Evolutionary conservation across 371 early-diverging fungal genomes (phyloP), one percentile per base, ranked within the genome.

Genomic region (Zychaea mexicana): DNA sequence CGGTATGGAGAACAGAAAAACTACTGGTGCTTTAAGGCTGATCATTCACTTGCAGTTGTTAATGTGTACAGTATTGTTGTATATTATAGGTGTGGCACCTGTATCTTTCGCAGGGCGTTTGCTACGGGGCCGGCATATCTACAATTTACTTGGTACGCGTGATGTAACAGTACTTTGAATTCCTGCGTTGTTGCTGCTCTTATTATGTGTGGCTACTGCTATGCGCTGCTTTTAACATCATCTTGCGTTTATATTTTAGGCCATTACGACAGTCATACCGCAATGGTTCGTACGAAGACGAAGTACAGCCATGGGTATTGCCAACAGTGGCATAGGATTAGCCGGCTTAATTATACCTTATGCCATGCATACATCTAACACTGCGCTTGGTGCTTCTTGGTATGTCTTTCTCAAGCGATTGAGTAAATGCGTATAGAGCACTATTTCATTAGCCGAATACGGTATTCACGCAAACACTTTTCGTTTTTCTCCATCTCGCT

Each of bases 401-500:
- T 58, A 58, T 17, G 57, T 38, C 4, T 19, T 45, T 10, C n/a
- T 45, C 5, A 5, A 45, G 45, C 10, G 45, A 33, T 33, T 33
- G 33, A 12, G 12, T 33, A 33, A 33, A 33, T 5, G 12, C 12
- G 9, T 26, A 27, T 22, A 26, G 52, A 47, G 15, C 85, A 86
- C 30, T 76, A 88, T 61, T 92, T 93, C 2, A 81, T 87, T 8
- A 92, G 94, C 7, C 67, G 28, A 92, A 92, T 26, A 92, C 91
- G 0, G 74, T 92, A 4, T 77, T 85, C 27, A 75, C 90, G 68
- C 81, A 87, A 0, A 87, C 88, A 24, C 65, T 92, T 12, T 78
- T 89, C 60, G 83, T 82, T 91, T 10, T 79, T 91, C 46, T 67
- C 69, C 27, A 36, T 68, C 61, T 7, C 60, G n/a, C n/a, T n/a